phyloP scores from a whole-genome alignment of 2,329 filamentous ascomycete genomes.

The Trichophaea hybrida region DNA sequence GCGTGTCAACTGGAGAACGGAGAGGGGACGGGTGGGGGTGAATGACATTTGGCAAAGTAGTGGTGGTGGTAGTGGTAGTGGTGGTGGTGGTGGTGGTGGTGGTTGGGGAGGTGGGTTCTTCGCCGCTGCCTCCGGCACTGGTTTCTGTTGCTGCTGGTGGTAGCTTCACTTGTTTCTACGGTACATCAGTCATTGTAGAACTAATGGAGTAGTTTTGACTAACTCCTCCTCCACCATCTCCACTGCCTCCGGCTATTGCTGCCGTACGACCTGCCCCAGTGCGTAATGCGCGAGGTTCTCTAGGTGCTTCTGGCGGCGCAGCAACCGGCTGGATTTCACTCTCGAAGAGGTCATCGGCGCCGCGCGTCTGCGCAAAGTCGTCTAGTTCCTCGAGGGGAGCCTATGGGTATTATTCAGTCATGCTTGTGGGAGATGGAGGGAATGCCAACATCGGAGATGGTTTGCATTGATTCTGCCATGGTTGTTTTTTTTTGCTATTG shows the following conservation, averaged over 20 bases:
- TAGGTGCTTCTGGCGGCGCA: slow-evolving; percentile 6
- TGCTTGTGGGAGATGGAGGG: background rate
- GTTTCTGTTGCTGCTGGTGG: too few species aligned
- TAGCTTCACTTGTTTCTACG: too few species aligned
- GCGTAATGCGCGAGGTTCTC: background rate
- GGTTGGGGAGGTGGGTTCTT: background rate
- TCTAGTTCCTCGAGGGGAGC: slow-evolving; percentile 14
- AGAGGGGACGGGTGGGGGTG: background rate
- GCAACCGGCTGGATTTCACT: slow-evolving; percentile 22
- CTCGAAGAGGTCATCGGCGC: slow-evolving; percentile 26
- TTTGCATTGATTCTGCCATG: background rate
- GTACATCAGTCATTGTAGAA: background rate
- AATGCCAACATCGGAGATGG: background rate
- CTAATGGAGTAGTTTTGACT: background rate
- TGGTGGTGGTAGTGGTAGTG: background rate
- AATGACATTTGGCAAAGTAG: background rate
- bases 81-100: background rate
- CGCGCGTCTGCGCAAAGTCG: slow-evolving; percentile 26
- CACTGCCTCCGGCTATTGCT: background rate
- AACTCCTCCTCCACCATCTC: background rate
- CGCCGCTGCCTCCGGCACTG: too few species aligned
- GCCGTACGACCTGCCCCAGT: background rate
- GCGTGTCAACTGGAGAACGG: slow-evolving; percentile 4
- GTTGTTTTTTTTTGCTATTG: background rate
- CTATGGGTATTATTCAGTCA: slow-evolving; percentile 1